phyloP scores from a whole-genome alignment of 2,329 filamentous ascomycete genomes.

The Ophiocordyceps camponoti-floridani region DNA sequence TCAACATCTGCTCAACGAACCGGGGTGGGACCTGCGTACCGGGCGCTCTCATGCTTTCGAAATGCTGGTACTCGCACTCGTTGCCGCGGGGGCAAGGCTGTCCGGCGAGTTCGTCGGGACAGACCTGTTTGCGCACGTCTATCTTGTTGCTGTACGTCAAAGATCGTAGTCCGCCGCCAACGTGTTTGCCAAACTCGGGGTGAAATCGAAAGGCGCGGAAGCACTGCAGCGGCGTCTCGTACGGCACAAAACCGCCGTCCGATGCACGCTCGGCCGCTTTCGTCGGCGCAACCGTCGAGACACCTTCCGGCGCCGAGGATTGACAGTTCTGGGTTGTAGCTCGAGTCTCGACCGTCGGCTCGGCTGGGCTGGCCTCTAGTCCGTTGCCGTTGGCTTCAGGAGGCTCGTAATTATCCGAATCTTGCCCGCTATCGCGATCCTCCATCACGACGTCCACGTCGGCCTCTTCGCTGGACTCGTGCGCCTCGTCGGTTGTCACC shows the following conservation, averaged over 20 bases:
- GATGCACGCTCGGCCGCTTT: not conserved
- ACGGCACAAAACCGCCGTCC: constrained; percentile 31
- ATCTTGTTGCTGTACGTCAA: constrained; percentile 90
- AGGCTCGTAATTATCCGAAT: constrained; percentile 34
- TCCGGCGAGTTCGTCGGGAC: constrained; percentile 54
- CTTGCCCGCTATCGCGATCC: constrained; percentile 20
- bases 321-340: not conserved
- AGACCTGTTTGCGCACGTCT: constrained; percentile 55
- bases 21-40: constrained; percentile 13
- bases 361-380: not conserved
- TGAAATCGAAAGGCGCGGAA: constrained; percentile 89
- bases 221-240: constrained; percentile 63
- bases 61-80: constrained; percentile 65
- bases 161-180: constrained; percentile 66
- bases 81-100: constrained; percentile 52
- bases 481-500: too few relatives aligned
- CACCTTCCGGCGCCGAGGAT: not conserved
- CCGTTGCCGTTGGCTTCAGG: constrained; percentile 18
- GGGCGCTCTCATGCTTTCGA: constrained; percentile 25
- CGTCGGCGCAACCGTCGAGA: too few relatives aligned
- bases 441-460: constrained; percentile 5
- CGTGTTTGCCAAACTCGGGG: constrained; percentile 49
- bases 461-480: not conserved
- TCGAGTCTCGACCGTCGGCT: not conserved
- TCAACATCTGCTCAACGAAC: constrained; percentile 24